Base-by-base conservation (phyloP, 108 stramenopile species). In the Nitzschia inconspicua region DNA sequence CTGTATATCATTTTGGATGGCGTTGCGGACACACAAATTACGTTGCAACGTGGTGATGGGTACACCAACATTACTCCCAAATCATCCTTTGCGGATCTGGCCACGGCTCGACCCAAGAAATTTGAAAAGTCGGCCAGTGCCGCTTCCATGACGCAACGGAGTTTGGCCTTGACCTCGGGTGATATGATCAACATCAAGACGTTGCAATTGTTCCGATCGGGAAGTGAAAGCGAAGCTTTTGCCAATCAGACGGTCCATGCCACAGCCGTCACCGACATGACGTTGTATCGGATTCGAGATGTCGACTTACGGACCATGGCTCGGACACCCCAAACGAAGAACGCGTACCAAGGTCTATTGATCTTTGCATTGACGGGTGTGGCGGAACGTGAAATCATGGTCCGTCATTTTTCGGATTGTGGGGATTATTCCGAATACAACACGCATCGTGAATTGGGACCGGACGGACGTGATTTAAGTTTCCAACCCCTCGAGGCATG, bases 1-100 rank as follows among this genome's bases (percentile, higher is more conserved):
- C 66, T 73, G 31, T 66, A 59, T 31, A 73, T 73, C 31, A 37
- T 66, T 2, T 66, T 57, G 23, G n/a, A 39, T 1, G 72, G 72
- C 1, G 11, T 10, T 11, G 58, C 54, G 16, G 20, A 44, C 19
- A 19, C 60, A 7, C 19, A 73, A 19, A 44, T 73, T 16, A 22
- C 11, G 20, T 43, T 60, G 4, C 47, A 34, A 20, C 18, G 30
- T 14, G 22, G 23, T 4, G n/a, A 30, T 10, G 22, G 11, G 22
- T 18, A 47, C 16, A 50, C 39, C 40, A 14, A 44, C n/a, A 41
- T 36, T 19, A 18, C 39, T 39, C 19, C 29, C 19, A 25, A 41
- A 19, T 16, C 40, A 14, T 43, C 25, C 28, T 27, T 52, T 29
- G 41, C 58, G 27, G 47, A 47, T 5, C 34, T 35, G 47, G 19